Percentiles rank a stretch among this genome's conserved stretches.
These are phyloP conservation scores for Venturia nashicola DNA, from an alignment of 2,329 filamentous ascomycete genomes.

Conservation along the genomic window DNA sequence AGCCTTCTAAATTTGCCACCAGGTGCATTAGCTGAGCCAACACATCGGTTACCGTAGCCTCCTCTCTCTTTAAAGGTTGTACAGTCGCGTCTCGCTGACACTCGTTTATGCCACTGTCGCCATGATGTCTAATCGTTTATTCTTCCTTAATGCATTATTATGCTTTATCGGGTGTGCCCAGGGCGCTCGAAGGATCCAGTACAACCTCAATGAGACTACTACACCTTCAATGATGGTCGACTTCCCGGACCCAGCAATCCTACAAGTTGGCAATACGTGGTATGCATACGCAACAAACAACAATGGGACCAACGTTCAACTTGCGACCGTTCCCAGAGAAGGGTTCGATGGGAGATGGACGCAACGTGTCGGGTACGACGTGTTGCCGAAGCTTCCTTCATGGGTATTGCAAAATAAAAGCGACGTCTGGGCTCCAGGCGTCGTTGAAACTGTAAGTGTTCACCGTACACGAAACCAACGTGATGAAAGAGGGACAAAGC, in stretches of 20 bases:
- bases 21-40: too few species aligned
- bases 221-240: not conserved
- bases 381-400: slow-evolving; percentile 16
- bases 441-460: slow-evolving; percentile 13
- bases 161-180: not conserved
- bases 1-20: too few species aligned
- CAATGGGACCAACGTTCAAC: slow-evolving; percentile 23
- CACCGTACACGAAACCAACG: not conserved
- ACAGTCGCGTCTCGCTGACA: not conserved
- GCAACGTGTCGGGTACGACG: slow-evolving; percentile 15
- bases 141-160: not conserved
- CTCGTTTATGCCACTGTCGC: not conserved
- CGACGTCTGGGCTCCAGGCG: slow-evolving; percentile 24
- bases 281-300: slow-evolving; percentile 26
- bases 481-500: not conserved
- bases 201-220: not conserved
- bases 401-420: slow-evolving; percentile 10
- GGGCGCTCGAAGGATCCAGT: not conserved
- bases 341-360: slow-evolving; percentile 12
- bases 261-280: slow-evolving; percentile 20
- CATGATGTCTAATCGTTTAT: not conserved
- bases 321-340: slow-evolving; percentile 20
- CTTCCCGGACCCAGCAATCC: slow-evolving; percentile 26
- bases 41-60: too few species aligned
- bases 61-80: too few species aligned